phyloP scores from a whole-genome alignment of 2,329 filamentous ascomycete species.

The Penicillium psychrosexuale region DNA sequence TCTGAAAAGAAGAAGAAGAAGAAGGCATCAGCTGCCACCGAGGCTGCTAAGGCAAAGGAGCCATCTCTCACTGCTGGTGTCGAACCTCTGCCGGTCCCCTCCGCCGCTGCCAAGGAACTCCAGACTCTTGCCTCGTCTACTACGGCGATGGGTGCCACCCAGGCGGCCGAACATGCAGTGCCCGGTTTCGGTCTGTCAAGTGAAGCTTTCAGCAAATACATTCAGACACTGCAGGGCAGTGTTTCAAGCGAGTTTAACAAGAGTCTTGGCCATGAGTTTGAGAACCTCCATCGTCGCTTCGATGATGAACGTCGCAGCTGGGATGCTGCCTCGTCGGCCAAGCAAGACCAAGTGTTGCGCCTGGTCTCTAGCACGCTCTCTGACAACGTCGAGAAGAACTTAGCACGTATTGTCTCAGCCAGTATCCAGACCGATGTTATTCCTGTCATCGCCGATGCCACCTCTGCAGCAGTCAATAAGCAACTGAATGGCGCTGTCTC shows the following conservation, averaged over 20 bases:
- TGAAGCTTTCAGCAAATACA: slow-evolving; percentile 59
- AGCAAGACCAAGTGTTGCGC: slow-evolving; percentile 66
- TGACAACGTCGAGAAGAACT: slow-evolving; percentile 70
- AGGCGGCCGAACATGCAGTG: slow-evolving; percentile 16
- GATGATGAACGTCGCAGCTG: slow-evolving; percentile 67
- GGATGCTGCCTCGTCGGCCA: slow-evolving; percentile 61
- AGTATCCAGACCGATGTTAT: slow-evolving; percentile 74
- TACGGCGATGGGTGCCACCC: slow-evolving; percentile 13
- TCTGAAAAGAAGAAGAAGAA: slow-evolving; percentile 71
- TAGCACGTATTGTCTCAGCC: slow-evolving; percentile 71
- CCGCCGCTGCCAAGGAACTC: slow-evolving; percentile 6
- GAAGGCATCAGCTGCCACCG: slow-evolving; percentile 38
- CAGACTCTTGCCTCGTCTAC: slow-evolving; percentile 17
- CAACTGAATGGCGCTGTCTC: slow-evolving; percentile 68
- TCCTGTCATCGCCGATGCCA: slow-evolving; percentile 67
- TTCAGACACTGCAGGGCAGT: slow-evolving; percentile 52
- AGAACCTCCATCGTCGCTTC: slow-evolving; percentile 57
- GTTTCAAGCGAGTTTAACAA: slow-evolving; percentile 51
- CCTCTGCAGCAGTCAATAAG: slow-evolving; percentile 66
- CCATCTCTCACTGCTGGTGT: slow-evolving; percentile 18
- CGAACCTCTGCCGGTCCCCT: slow-evolving; percentile 11
- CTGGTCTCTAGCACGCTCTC: slow-evolving; percentile 66
- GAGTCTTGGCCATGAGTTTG: slow-evolving; percentile 50
- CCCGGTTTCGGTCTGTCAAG: slow-evolving; percentile 45
- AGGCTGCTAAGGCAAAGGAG: slow-evolving; percentile 45